Base-by-base conservation (phyloP, 495 filamentous ascomycete genomes). In the Penicillium dipodomyicola region DNA sequence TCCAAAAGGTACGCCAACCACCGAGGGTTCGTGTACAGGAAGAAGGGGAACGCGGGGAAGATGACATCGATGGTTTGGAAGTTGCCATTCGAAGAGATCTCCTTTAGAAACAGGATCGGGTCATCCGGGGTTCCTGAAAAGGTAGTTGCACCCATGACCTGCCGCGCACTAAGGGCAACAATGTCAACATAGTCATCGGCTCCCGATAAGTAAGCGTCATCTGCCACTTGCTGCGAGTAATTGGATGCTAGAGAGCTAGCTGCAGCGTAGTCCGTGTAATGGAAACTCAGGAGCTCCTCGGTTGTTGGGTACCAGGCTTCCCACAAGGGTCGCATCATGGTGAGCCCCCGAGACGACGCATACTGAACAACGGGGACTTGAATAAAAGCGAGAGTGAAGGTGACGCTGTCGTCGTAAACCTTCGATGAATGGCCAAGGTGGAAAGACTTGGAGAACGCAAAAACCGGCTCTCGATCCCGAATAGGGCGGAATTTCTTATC, bases 11-110 rank as follows among this genome's bases (percentile, higher is more conserved):
- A 96, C 7, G 89, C 91, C 60, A 95, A 74, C 93, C 93, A 97
- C 30, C 84, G 80, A 7, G 93, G 93, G 67, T 95, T 94, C 33
- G 92, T 96, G 64, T 97, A 97, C 40, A 96, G 62, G 77, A 96
- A 96, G 79, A 96, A 97, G 0, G 93, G 90, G 71, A 92, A 96
- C 1, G 91, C 80, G 0, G 93, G 93, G 80, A 96, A 97, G 64
- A 97, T 96, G 65, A 97, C 91, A 77, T 97, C 93, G 29, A 97
- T 91, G 1, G 93, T 97, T 63, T 97, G 92, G 73, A 87, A 88
- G 66, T 97, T 96, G 3, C 93, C 93, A 65, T 96, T 90, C 3
- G 90, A 94, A 2, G 90, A 95, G 53, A 97, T 97, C 70, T 97
- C 93, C 69, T 97, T 97, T 54, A 96, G 72, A 71, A 96, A 96